Base-by-base conservation (phyloP, 1,284 basidiomycete species). In the Tilletia caries region DNA sequence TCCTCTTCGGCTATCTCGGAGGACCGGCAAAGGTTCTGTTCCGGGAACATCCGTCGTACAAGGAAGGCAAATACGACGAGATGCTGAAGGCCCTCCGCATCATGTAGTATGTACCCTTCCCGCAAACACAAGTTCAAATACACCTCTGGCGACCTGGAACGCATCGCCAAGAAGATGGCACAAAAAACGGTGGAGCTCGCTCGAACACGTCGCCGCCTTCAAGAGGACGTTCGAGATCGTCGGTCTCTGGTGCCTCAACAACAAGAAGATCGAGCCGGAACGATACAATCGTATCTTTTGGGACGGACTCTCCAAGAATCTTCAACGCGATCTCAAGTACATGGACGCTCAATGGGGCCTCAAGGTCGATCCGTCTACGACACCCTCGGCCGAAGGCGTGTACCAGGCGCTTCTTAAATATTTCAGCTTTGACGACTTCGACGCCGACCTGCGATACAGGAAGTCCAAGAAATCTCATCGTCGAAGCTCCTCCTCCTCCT, bases 51-150 rank as follows among this genome's bases (percentile, higher is more conserved):
- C 13, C 48, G n/a, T 12, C 48, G 13, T 50, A 15, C 48, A 50
- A 50, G 48, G 48, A 50, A n/a, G n/a, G n/a, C 48, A 50, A 50
- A 8, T 50, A 23, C 48, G 48, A n/a, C n/a, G 20, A 8, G 20
- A n/a, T 50, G n/a, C 10, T 50, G 8, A n/a, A n/a, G n/a, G n/a
- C n/a, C n/a, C n/a, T 27, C 20, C n/a, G 48, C 48, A 8, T 20
- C 20, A 8, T 20, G 48, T 12, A 20, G 20, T 8, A 20, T 20
- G 10, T 50, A 50, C 20, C 48, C 48, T 20, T 15, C 48, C 8
- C 48, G n/a, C 48, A 50, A 50, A 50, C 48, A 50, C 48, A 8
- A n/a, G 48, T 50, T 50, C 25, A 50, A 27, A 20, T 50, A 50
- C 48, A 50, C 48, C 13, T 12, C 48, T n/a, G 6, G 13, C 13